Base-by-base conservation (phyloP, 1,284 basidiomycete genomes). In the Tremellales sp. region DNA sequence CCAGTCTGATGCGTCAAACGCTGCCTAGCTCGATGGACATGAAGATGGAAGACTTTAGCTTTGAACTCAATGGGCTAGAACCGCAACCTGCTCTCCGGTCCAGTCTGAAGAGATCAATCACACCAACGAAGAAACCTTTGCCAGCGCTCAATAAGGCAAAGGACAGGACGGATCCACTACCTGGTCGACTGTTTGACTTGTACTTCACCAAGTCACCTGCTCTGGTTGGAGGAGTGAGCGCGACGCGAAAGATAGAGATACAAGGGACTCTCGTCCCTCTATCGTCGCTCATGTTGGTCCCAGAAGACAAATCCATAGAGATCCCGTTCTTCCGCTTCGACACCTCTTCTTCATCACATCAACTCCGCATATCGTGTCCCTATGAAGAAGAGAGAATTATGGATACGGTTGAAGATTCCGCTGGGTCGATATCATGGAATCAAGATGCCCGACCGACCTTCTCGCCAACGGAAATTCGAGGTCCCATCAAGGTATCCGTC, bases 1-100 rank as follows among this genome's bases (percentile, higher is more conserved):
- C 56, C 2, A 60, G 58, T 47, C 49, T 66, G 12, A 44, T 64
- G 50, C 48, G 53, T 5, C 62, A 64, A 29, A 56, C 61, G 6
- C 31, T 61, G 26, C 56, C 53, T 4, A 42, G 39, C 16, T 49
- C 57, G 7, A 21, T 40, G 5, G 54, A 58, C 32, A 41, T 55
- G 44, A 50, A 41, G 4, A 47, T 64, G 40, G 64, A 63, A 24
- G 67, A 71, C 28, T 71, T 65, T 47, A 65, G 61, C 1, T 71
- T 71, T 29, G 67, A 70, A 45, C 43, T 66, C 16, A 49, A 40
- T 41, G 45, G 48, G 38, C 25, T 52, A 21, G 54, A 51, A 26
- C 48, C n/a, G n/a, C n/a, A n/a, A n/a, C n/a, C n/a, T n/a, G n/a
- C n/a, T n/a, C n/a, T n/a, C n/a, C n/a, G n/a, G n/a, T n/a, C n/a